A percentile compares a stretch with the other conserved stretches of the same genome.
Conservation (phyloP, 495 filamentous ascomycete genomes). For the Penicillium verhagenii region DNA sequence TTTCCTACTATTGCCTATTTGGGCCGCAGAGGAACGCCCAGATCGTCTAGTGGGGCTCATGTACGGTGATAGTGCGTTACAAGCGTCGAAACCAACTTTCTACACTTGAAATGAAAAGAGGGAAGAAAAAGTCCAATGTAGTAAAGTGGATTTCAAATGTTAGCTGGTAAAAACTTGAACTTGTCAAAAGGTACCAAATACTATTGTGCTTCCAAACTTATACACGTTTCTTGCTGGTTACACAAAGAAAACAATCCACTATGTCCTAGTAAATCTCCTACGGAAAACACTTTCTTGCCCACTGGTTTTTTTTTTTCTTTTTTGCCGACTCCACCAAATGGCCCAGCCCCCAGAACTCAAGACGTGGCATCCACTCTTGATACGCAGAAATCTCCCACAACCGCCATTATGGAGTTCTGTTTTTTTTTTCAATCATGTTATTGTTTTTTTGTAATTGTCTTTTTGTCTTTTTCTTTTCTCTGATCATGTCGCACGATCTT, state of each 20-base stretch:
- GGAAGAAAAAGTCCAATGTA: too few relatives aligned
- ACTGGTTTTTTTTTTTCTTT: too few relatives aligned
- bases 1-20: background rate
- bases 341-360: background rate
- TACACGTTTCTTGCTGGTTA: too few relatives aligned
- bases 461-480: background rate
- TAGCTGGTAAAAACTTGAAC: too few relatives aligned
- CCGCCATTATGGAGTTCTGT: too few relatives aligned
- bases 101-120: background rate
- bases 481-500: conserved; percentile 15
- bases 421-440: background rate
- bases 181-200: too few relatives aligned
- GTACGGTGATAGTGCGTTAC: conserved; percentile 2
- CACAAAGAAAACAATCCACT: too few relatives aligned
- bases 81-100: background rate
- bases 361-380: background rate
- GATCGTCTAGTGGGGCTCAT: conserved; percentile 7
- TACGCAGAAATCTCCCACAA: background rate
- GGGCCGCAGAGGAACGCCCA: conserved; percentile 5
- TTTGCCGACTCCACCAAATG: too few relatives aligned
- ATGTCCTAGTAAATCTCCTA: background rate
- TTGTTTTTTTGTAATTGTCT: background rate
- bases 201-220: too few relatives aligned
- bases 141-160: background rate
- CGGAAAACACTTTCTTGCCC: background rate